A percentile compares a stretch with the other conserved stretches of the same genome.
Evolutionary conservation across 129 eudicot species (phyloP).

Genomic region (Calendula officinalis): DNA sequence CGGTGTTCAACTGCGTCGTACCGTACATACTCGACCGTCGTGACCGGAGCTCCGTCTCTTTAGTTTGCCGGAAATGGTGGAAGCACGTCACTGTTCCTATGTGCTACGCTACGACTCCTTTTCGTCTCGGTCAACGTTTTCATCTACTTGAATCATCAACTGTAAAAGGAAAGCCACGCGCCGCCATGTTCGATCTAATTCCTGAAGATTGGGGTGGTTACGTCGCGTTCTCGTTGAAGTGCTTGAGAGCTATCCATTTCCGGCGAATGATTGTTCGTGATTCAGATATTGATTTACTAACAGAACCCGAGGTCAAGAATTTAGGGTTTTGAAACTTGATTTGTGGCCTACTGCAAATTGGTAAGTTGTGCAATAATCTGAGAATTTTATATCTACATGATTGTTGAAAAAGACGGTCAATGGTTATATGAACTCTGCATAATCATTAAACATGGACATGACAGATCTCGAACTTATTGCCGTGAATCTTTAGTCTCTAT

Average conservation of each 20-base stretch:
- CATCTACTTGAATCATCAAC: conserved; percentile 33
- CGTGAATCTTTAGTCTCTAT: conserved; percentile 43
- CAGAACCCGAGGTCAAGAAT: conserved; percentile 19
- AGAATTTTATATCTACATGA: conserved; percentile 42
- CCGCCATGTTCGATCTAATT: conserved; percentile 38
- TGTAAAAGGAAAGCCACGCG: conserved; percentile 39
- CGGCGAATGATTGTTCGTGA: conserved; percentile 39
- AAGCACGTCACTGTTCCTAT: conserved; percentile 27
- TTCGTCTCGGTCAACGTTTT: conserved; percentile 25
- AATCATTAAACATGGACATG: conserved; percentile 65
- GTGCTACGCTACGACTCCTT: conserved; percentile 40
- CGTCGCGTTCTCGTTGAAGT: conserved; percentile 4
- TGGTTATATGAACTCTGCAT: conserved; percentile 69
- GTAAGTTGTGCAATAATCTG: conserved; percentile 40
- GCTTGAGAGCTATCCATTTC: conserved; percentile 33
- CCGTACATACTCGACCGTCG: conserved; percentile 24
- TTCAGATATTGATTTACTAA: conserved; percentile 28
- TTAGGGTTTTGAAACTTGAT: conserved; percentile 37
- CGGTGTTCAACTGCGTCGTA: conserved; percentile 39
- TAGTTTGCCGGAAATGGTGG: conserved; percentile 39
- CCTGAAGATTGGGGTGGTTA: conserved; percentile 41
- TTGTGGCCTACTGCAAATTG: conserved; percentile 26
- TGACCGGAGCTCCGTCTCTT: conserved; percentile 39
- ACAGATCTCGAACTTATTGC: conserved; percentile 71
- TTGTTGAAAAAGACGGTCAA: conserved; percentile 55